Evolutionary conservation across 495 filamentous ascomycete species (phyloP).

Genomic region (Lophium mytilinum): DNA sequence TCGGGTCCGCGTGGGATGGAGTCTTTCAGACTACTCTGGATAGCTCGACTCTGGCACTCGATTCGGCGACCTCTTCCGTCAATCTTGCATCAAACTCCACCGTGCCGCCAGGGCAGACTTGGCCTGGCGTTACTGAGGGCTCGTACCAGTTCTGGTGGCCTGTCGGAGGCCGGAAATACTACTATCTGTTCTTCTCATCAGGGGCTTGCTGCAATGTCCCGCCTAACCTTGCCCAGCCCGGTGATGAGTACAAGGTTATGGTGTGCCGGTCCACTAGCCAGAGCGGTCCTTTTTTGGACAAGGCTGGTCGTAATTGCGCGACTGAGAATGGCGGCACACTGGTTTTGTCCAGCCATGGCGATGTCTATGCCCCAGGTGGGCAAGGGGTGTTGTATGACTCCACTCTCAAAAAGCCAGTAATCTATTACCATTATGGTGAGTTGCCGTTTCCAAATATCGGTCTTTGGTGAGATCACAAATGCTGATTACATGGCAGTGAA

Average conservation of each 20-base stretch:
- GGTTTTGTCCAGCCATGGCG: background rate
- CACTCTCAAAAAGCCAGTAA: background rate
- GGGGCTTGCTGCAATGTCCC: slow-evolving; percentile 54
- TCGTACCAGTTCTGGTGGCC: slow-evolving; percentile 32
- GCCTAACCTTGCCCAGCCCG: slow-evolving; percentile 38
- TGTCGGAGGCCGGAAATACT: slow-evolving; percentile 24
- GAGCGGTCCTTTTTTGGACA: background rate
- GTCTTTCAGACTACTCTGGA: slow-evolving; percentile 52
- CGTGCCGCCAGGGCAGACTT: background rate
- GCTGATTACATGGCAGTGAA: background rate
- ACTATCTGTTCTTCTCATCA: slow-evolving; percentile 58
- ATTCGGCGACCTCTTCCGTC: slow-evolving; percentile 25
- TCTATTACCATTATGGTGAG: slow-evolving; percentile 2
- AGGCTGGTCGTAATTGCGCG: background rate
- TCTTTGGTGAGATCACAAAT: background rate
- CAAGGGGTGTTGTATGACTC: background rate
- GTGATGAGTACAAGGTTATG: slow-evolving; percentile 58
- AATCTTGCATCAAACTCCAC: slow-evolving; percentile 49
- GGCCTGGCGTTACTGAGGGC: slow-evolving; percentile 17
- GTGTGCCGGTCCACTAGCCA: slow-evolving; percentile 45
- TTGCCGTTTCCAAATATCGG: background rate
- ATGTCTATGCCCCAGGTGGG: background rate
- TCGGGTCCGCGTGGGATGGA: slow-evolving; percentile 62
- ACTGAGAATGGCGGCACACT: background rate
- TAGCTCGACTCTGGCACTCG: slow-evolving; percentile 27